Base-by-base conservation (phyloP, 2,329 filamentous ascomycete genomes). In the Alternaria sp. region DNA sequence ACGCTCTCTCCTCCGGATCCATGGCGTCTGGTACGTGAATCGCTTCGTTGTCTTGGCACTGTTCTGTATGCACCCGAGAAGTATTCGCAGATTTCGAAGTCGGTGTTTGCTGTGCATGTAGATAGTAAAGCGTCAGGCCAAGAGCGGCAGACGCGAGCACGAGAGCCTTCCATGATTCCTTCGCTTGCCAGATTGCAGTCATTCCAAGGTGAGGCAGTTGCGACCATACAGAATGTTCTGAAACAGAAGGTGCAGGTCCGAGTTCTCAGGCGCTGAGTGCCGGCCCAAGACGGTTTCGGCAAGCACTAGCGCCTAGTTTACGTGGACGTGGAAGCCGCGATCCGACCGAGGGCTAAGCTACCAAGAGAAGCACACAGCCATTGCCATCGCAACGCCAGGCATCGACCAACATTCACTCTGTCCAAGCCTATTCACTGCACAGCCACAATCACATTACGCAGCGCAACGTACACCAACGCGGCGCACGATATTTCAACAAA, bases 1-100 rank as follows among this genome's bases (percentile, higher is more conserved):
- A 81, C 63, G 76, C 78, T 63, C 78, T 79, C 58, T 83, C 77
- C 63, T 78, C 73, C 22, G 72, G 48, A 54, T 68, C 69, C 76
- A 79, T 78, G 64, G 67, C 61, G 60, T 66, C 59, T 63, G 63
- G 56, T 62, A 58, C 59, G 46, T 66, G 73, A 63, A 74, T 64
- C 63, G 69, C 67, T 60, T 64, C 65, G 36, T 64, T 25, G 64
- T 60, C 69, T 73, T 76, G 72, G 70, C 71, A 67, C 57, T 60
- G 60, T 60, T 71, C 62, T 59, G 67, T 43, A 38, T 54, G 38
- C 46, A 56, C 54, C 32, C 54, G 60, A 49, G 66, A 51, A 49
- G 46, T 50, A 53, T 56, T 57, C 44, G 59, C 41, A 51, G 60
- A 57, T 53, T 45, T 58, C 38, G 57, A 20, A 46, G 62, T 54